A percentile compares a stretch with the other conserved stretches of the same genome.
Conservation (phyloP, 2,329 filamentous ascomycete species). For the Dendrostoma leiphaemia region DNA sequence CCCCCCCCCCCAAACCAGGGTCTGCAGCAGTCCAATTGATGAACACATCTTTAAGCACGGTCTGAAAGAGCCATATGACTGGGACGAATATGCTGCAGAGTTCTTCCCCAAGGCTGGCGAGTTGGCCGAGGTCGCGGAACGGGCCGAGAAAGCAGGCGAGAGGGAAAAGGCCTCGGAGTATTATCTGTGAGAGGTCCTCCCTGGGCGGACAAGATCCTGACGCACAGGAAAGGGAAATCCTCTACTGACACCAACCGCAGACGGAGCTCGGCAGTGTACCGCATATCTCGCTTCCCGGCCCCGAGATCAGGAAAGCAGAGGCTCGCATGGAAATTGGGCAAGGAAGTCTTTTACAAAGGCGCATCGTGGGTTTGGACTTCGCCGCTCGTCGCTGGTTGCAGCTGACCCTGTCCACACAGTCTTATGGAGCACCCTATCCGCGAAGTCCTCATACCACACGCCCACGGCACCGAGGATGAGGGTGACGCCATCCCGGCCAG, state of each 20-base stretch:
- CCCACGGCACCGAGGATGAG: constrained; percentile 19
- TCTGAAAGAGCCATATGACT: constrained; percentile 11
- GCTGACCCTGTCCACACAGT: constrained; percentile 25
- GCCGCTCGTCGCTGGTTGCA: too few relatives aligned
- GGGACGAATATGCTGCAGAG: constrained; percentile 57
- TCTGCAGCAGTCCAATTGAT: too few relatives aligned
- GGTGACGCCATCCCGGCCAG: constrained; percentile 57
- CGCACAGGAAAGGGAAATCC: too few relatives aligned
- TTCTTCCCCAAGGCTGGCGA: constrained; percentile 61
- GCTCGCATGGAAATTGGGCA: constrained; percentile 64
- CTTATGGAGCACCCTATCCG: constrained; percentile 55
- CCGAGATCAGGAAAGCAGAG: constrained; percentile 38
- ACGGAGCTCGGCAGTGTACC: constrained; percentile 68
- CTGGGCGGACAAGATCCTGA: too few relatives aligned
- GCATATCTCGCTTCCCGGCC: constrained; percentile 68
- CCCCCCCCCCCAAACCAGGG: not conserved
- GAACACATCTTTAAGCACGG: not conserved
- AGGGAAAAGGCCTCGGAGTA: constrained; percentile 55
- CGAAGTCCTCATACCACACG: constrained; percentile 62
- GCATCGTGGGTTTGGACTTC: not conserved
- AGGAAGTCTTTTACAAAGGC: constrained; percentile 58
- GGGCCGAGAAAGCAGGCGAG: constrained; percentile 47
- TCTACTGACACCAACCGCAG: too few relatives aligned
- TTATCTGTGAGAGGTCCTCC: constrained; percentile 40
- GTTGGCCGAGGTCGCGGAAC: constrained; percentile 52